These are phyloP conservation scores for Cryptosporidium muris DNA, from an alignment of 169 alveolate genomes.

Conservation along the genomic window DNA sequence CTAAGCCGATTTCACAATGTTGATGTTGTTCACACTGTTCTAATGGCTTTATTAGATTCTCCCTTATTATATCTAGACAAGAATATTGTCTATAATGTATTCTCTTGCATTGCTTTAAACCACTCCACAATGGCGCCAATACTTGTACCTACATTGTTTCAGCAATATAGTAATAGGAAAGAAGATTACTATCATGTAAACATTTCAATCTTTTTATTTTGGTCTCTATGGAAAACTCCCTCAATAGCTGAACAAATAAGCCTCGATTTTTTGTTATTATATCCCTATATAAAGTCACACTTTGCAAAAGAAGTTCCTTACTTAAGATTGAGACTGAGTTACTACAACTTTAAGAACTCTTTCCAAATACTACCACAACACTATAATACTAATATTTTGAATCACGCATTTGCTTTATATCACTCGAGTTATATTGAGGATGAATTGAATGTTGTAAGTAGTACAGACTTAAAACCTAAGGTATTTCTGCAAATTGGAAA, in stretches of 20 bases:
- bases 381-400: slow-evolving; percentile 25
- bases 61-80: slow-evolving; percentile 19
- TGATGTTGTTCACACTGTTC: slow-evolving; percentile 30
- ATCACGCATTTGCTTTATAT: slow-evolving; percentile 23
- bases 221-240: slow-evolving; percentile 64
- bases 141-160: slow-evolving; percentile 20
- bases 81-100: slow-evolving; percentile 9
- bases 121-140: slow-evolving; percentile 14
- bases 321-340: slow-evolving; percentile 14
- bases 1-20: slow-evolving; percentile 3
- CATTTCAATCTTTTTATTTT: slow-evolving; percentile 25
- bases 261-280: slow-evolving; percentile 18
- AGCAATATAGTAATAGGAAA: slow-evolving; percentile 12
- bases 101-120: slow-evolving; percentile 14
- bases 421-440: neutral
- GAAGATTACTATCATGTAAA: slow-evolving; percentile 33
- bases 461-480: neutral
- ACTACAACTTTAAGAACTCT: neutral
- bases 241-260: slow-evolving; percentile 19
- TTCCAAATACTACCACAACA: slow-evolving; percentile 8
- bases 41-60: slow-evolving; percentile 24
- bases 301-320: slow-evolving; percentile 27
- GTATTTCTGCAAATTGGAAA: neutral
- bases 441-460: neutral
- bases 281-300: slow-evolving; percentile 19